phyloP scores from a whole-genome alignment of 768 basidiomycete species.

The Gymnopilus dilepis region DNA sequence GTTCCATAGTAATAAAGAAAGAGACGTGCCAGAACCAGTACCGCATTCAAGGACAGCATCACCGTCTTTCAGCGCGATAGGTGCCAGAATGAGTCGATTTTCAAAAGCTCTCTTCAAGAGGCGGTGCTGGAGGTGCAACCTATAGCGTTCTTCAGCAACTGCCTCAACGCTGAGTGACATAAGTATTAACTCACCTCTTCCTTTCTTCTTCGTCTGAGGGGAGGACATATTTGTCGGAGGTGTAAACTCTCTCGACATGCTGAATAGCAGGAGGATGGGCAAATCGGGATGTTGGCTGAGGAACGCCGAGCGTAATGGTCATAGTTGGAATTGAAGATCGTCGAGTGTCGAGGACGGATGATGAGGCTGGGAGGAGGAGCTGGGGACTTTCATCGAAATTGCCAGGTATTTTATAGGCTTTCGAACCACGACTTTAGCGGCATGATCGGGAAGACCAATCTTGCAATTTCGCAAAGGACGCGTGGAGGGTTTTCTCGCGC shows the following conservation, averaged over 20 bases:
- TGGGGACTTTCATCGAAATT: neutral
- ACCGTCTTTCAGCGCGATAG: conserved; percentile 15
- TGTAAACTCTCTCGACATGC: conserved; percentile 8
- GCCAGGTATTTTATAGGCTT: neutral
- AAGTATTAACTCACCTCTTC: conserved; percentile 19
- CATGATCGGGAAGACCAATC: neutral
- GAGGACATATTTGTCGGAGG: conserved; percentile 18
- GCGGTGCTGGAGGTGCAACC: conserved; percentile 18
- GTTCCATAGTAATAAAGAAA: neutral
- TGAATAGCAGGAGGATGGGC: conserved; percentile 11
- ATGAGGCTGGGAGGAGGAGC: neutral
- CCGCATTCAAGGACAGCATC: conserved; percentile 25
- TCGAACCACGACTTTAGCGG: neutral
- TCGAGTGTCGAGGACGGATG: neutral
- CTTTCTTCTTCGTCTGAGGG: conserved; percentile 21
- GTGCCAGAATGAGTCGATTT: conserved; percentile 19
- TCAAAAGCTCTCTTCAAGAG: conserved; percentile 17
- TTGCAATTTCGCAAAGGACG: neutral
- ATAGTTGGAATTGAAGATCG: neutral
- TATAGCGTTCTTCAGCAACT: neutral
- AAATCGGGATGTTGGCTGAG: conserved; percentile 7
- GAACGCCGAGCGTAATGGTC: conserved; percentile 12
- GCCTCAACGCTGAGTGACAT: too few relatives aligned
- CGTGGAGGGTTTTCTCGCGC: conserved; percentile 3
- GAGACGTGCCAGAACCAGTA: conserved; percentile 23